phyloP scores from a whole-genome alignment of 805 yeast species.

The Yamadazyma ubonensis region DNA sequence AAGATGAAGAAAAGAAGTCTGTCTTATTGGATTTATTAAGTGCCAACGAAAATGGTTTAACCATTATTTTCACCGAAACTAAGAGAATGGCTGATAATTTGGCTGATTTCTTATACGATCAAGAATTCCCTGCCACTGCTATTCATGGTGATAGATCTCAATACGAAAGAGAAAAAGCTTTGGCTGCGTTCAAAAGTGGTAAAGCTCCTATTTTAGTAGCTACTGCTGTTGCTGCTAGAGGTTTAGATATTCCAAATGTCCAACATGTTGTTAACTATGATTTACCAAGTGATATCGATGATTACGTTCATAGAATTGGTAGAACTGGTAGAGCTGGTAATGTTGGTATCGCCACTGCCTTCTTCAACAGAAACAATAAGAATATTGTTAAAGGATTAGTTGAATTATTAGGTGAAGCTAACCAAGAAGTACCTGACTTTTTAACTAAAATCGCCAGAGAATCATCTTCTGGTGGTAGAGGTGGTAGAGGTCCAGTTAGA shows the following conservation, averaged over 20 bases:
- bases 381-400: conserved; percentile 85
- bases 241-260: conserved; percentile 98
- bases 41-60: conserved; percentile 77
- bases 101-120: conserved; percentile 85
- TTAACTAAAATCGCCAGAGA: conserved; percentile 80
- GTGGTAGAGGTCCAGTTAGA: conserved; percentile 46
- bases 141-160: conserved; percentile 99
- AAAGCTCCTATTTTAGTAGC: conserved; percentile 93
- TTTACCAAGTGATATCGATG: conserved; percentile 95
- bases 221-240: conserved; percentile 99
- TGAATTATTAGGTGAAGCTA: conserved; percentile 89
- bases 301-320: conserved; percentile 99
- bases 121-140: conserved; percentile 94
- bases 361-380: conserved; percentile 93
- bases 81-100: conserved; percentile 97
- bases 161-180: conserved; percentile 95
- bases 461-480: conserved; percentile 48
- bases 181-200: conserved; percentile 91
- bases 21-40: conserved; percentile 82
- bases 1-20: conserved; percentile 88
- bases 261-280: conserved; percentile 97
- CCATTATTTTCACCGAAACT: conserved; percentile 95
- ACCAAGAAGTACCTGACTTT: conserved; percentile 95
- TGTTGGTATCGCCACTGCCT: conserved; percentile 97
- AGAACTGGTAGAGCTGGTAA: conserved; percentile 99